phyloP scores from a whole-genome alignment of 495 filamentous ascomycete species.

The Aspergillus bertholletiae region DNA sequence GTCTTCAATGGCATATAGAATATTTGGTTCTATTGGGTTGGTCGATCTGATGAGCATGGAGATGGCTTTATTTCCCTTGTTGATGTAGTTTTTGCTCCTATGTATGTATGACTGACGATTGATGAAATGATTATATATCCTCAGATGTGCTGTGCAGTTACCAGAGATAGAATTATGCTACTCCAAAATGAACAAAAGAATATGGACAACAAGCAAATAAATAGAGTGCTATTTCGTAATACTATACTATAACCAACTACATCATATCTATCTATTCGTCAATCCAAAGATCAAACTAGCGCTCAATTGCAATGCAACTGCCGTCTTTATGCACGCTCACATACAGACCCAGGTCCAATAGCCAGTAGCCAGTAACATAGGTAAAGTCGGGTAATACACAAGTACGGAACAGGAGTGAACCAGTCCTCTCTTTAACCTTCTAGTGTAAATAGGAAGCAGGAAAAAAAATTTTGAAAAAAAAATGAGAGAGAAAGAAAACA shows the following conservation, averaged over 20 bases:
- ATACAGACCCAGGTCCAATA: neutral
- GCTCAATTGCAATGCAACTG: conserved; percentile 6
- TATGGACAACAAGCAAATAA: neutral
- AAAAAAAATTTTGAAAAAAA: too few species aligned
- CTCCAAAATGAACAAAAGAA: conserved; percentile 2
- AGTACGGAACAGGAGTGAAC: neutral
- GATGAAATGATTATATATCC: neutral
- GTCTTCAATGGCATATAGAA: too few species aligned
- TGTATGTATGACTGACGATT: neutral
- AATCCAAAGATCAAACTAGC: neutral
- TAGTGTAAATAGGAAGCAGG: neutral
- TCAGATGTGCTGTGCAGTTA: neutral
- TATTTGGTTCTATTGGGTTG: too few species aligned
- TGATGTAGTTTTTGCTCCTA: neutral
- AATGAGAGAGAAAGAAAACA: too few species aligned
- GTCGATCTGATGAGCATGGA: too few species aligned
- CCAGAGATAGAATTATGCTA: neutral
- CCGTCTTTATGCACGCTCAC: neutral
- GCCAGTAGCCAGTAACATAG: neutral
- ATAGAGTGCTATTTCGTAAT: neutral
- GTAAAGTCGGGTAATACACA: neutral
- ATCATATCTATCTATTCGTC: neutral
- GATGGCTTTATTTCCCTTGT: neutral
- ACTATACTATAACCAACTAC: neutral
- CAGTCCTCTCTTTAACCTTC: neutral